phyloP scores from a whole-genome alignment of 768 basidiomycete species.

The Stropharia rugosoannulata region DNA sequence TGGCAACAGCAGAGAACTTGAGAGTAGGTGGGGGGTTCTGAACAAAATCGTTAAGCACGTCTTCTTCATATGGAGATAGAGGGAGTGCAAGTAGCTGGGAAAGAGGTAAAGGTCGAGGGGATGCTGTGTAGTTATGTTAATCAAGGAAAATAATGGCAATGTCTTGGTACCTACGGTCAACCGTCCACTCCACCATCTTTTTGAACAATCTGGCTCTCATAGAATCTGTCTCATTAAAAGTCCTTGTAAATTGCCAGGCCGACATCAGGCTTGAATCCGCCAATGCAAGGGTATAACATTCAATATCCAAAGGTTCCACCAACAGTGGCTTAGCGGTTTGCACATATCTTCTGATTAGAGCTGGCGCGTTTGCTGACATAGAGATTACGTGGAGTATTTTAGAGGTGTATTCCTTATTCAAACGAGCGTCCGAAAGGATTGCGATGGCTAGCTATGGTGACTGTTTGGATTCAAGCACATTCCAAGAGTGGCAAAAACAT shows the following conservation, averaged over 20 bases:
- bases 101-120: constrained; percentile 56
- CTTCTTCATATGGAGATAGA: constrained; percentile 63
- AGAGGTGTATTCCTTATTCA: constrained; percentile 75
- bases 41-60: constrained; percentile 54
- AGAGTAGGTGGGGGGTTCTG: constrained; percentile 51
- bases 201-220: constrained; percentile 53
- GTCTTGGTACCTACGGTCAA: constrained; percentile 47
- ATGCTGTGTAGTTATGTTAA: constrained; percentile 37
- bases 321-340: constrained; percentile 74
- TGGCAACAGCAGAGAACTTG: constrained; percentile 47
- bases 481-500: constrained; percentile 25
- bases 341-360: constrained; percentile 71
- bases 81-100: constrained; percentile 65
- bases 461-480: not conserved
- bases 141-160: not conserved
- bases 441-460: constrained; percentile 61
- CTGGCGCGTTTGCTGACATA: constrained; percentile 42
- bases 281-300: constrained; percentile 67
- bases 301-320: constrained; percentile 67
- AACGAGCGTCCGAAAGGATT: constrained; percentile 68
- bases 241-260: constrained; percentile 76
- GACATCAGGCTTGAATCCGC: constrained; percentile 63
- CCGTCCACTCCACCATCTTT: constrained; percentile 65
- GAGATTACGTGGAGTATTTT: constrained; percentile 74
- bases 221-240: constrained; percentile 58